Percentiles rank a stretch among this genome's conserved stretches.
These are phyloP conservation scores for Albatrellus sp. DNA, from an alignment of 1,284 basidiomycete genomes.

Conservation along the genomic window DNA sequence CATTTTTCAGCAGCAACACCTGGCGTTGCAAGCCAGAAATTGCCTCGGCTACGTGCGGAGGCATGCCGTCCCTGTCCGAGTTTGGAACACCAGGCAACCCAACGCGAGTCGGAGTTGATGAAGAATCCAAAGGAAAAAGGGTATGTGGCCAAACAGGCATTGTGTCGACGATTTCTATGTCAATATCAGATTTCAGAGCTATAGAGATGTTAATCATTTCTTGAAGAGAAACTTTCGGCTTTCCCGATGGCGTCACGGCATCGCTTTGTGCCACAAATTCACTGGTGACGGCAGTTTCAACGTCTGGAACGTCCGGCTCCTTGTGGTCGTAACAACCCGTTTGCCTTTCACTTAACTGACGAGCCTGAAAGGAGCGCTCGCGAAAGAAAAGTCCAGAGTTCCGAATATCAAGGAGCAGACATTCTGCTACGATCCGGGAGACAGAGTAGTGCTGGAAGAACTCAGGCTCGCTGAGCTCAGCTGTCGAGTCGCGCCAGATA, in stretches of 20 bases:
- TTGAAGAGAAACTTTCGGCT: constrained; percentile 45
- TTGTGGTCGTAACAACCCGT: background rate
- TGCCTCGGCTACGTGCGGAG: constrained; percentile 40
- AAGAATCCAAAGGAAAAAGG: constrained; percentile 20
- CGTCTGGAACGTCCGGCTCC: background rate
- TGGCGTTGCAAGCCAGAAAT: constrained; percentile 63
- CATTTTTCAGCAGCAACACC: constrained; percentile 58
- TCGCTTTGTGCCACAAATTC: background rate
- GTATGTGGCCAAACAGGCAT: constrained; percentile 34
- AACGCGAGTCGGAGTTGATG: constrained; percentile 14
- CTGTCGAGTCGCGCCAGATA: constrained; percentile 47
- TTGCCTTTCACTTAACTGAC: constrained; percentile 20
- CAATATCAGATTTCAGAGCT: constrained; percentile 52
- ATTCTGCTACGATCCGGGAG: constrained; percentile 58
- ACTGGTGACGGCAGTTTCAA: background rate
- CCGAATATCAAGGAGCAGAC: constrained; percentile 54
- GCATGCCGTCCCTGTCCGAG: constrained; percentile 16
- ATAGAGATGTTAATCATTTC: constrained; percentile 61
- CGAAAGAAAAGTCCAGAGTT: constrained; percentile 16
- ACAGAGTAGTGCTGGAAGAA: constrained; percentile 61
- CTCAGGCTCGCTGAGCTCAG: constrained; percentile 51
- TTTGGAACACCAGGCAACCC: constrained; percentile 12
- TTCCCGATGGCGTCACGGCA: constrained; percentile 14
- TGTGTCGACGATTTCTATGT: constrained; percentile 42
- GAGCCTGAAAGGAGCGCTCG: background rate